A percentile compares a stretch with the other conserved stretches of the same genome.
Conservation (phyloP, 2,329 filamentous ascomycete genomes). For the Purpureocillium lavendulum region DNA sequence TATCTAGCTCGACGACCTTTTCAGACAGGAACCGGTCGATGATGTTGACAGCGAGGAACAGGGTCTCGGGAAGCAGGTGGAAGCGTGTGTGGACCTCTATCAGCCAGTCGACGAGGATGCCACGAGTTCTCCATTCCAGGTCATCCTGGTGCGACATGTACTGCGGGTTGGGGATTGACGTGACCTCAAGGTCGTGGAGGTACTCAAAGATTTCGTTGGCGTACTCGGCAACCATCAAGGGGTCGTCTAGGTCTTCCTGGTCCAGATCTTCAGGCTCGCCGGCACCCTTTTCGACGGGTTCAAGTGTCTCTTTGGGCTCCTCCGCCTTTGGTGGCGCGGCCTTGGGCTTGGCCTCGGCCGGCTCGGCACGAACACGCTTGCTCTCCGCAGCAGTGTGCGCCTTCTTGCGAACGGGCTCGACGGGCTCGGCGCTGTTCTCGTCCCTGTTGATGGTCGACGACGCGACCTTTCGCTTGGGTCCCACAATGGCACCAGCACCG, state of each 20-base stretch:
- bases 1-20: constrained; percentile 93
- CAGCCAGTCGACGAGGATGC: constrained; percentile 95
- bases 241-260: constrained; percentile 81
- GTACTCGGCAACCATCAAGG: constrained; percentile 96
- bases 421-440: constrained; percentile 48
- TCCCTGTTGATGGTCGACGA: constrained; percentile 48
- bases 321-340: constrained; percentile 14
- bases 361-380: constrained; percentile 25
- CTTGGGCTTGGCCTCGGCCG: constrained; percentile 20
- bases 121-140: constrained; percentile 97
- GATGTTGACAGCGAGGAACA: constrained; percentile 96
- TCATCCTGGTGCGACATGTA: constrained; percentile 96
- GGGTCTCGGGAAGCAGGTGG: constrained; percentile 87
- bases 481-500: constrained; percentile 59
- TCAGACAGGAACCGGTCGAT: constrained; percentile 94
- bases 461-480: constrained; percentile 60
- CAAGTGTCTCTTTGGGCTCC: neutral
- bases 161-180: constrained; percentile 74
- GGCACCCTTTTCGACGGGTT: constrained; percentile 20
- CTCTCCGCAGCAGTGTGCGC: constrained; percentile 44
- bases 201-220: constrained; percentile 97
- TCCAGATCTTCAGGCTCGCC: constrained; percentile 58
- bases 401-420: constrained; percentile 64
- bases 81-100: constrained; percentile 98
- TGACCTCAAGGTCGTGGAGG: constrained; percentile 73